Evolutionary conservation across 2,329 filamentous ascomycete species (phyloP).

Genomic region (Monilinia vaccinii-corymbosi): DNA sequence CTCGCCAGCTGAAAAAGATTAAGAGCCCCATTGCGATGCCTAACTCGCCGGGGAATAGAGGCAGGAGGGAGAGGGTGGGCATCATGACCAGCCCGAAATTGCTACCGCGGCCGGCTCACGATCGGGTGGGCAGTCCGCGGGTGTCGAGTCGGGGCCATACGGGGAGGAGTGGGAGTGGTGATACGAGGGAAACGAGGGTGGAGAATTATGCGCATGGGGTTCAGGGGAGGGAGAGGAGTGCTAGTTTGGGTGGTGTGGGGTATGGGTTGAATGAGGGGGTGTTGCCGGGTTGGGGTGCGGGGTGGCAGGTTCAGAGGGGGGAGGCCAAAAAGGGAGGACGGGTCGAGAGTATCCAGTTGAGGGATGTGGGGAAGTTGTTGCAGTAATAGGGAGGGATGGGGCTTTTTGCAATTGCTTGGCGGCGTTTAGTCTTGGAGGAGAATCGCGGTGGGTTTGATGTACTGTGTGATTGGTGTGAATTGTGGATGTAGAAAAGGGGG

Average conservation of each 20-base stretch:
- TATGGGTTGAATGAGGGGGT: conserved; percentile 8
- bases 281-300: conserved; percentile 23
- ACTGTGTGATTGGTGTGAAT: no score
- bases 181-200: conserved; percentile 9
- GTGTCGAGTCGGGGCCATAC: not conserved
- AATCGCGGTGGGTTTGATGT: no score
- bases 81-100: conserved; percentile 24
- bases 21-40: conserved; percentile 3
- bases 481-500: no score
- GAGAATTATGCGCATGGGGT: conserved; percentile 8
- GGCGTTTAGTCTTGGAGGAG: not conserved
- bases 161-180: not conserved
- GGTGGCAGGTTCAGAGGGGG: conserved; percentile 23
- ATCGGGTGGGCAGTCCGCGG: not conserved
- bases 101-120: conserved; percentile 8
- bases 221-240: conserved; percentile 7
- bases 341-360: conserved; percentile 23
- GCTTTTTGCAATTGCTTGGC: not conserved
- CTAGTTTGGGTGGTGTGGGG: conserved; percentile 14
- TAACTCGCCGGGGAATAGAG: conserved; percentile 16
- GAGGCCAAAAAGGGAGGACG: conserved; percentile 6
- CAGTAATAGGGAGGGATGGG: conserved; percentile 16
- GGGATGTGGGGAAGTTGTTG: conserved; percentile 25
- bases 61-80: conserved; percentile 19
- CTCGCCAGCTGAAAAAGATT: not conserved